Evolutionary conservation across 495 filamentous ascomycete species (phyloP), one percentile per base, ranked within the genome.

Genomic region (Saxispiralis lemnorum): DNA sequence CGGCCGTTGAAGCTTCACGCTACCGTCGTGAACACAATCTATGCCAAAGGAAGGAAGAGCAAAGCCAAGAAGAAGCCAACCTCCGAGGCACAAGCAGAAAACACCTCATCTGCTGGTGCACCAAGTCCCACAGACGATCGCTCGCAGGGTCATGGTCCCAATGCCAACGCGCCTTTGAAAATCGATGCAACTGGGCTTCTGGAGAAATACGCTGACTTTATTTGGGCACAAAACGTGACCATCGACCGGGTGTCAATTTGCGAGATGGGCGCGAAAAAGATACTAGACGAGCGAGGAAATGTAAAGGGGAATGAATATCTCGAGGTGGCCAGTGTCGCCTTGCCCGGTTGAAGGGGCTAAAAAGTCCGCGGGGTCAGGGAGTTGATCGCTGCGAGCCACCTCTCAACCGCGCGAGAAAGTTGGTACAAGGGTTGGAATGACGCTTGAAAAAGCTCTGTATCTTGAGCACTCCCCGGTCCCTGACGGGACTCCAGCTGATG

Each of bases 11-110:
- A 81, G 15, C 56, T 94, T 39, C 88, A 94, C 57, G 84, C 81
- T 13, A 93, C 88, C 2, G 66, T 95, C 4, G 61, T 89, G 16
- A 94, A 95, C 59, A 94, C 85, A 7, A 72, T 86, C 24, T 94
- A 94, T 57, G 73, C 78, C 30, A 70, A 66, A 47, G 63, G 45
- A 14, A 28, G 41, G 32, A 39, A 31, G 20, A 28, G 35, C 30
- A 33, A 12, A 12, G 30, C 40, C 9, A 28, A 15, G 2, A 15
- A 37, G 38, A 45, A 21, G 18, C 43, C 31, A 31, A 5, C 24
- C 9, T 28, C 24, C 9, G 24, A 28, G 24, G 9, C 24, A 28
- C 4, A 28, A 28, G 24, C 24, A 28, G 24, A 9, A 4, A 9
- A 9, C 24, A 28, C 5, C 9, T 9, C 4, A 9, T 28, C 4